Evolutionary conservation across 164 flowering plant species (phyloP).

Genomic region (Warburgia ugandensis): DNA sequence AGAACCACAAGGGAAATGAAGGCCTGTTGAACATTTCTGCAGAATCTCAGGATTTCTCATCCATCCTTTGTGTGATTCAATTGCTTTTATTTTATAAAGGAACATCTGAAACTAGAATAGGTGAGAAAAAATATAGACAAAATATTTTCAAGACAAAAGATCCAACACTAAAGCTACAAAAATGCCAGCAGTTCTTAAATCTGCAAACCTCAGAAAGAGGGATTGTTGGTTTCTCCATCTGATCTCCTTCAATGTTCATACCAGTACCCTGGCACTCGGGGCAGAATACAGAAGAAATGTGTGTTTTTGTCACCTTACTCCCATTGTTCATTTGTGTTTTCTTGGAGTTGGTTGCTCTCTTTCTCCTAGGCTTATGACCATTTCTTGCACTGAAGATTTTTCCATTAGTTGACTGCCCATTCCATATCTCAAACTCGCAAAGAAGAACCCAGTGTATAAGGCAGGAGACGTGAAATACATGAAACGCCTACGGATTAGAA

Average conservation of each 20-base stretch:
- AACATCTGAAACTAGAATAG: constrained; percentile 50
- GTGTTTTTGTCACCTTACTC: constrained; percentile 7
- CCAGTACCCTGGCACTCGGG: constrained; percentile 97
- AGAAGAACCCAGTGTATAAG: constrained; percentile 89
- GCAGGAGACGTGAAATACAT: constrained; percentile 85
- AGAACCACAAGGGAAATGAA: constrained; percentile 39
- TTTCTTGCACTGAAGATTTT: constrained; percentile 17
- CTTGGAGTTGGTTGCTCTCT: constrained; percentile 27
- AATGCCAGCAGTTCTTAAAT: neutral
- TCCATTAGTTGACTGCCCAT: constrained; percentile 20
- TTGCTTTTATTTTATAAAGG: constrained; percentile 48
- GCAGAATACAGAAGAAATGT: constrained; percentile 55
- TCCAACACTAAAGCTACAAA: too few species aligned
- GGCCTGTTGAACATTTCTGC: constrained; percentile 79
- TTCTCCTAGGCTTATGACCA: constrained; percentile 22
- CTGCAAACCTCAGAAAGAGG: constrained; percentile 61
- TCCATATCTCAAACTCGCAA: constrained; percentile 55
- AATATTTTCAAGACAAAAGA: too few species aligned
- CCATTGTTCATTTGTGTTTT: constrained; percentile 18
- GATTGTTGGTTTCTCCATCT: constrained; percentile 45
- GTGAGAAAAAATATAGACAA: too few species aligned
- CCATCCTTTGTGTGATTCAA: constrained; percentile 68
- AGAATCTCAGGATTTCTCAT: constrained; percentile 66
- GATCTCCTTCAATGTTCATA: constrained; percentile 38
- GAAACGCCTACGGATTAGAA: constrained; percentile 63